Conservation (phyloP, 2,329 filamentous ascomycete genomes). For the Claviceps purpurea region DNA sequence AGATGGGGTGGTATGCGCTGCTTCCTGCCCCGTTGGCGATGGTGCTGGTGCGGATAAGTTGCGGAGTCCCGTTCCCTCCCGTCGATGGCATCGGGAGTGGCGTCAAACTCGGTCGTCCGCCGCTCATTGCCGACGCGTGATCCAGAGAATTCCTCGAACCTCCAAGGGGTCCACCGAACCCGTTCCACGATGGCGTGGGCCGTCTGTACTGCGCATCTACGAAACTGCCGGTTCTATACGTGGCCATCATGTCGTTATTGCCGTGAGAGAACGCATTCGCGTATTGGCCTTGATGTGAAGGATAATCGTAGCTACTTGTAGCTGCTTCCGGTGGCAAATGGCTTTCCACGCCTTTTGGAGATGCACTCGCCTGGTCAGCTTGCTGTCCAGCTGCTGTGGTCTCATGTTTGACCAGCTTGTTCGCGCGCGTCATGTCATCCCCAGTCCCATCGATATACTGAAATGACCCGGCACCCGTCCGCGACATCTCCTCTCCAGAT, state of each 20-base stretch:
- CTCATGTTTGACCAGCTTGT: constrained; percentile 24
- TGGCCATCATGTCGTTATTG: constrained; percentile 40
- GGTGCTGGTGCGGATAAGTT: constrained; percentile 44
- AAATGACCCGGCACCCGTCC: constrained; percentile 32
- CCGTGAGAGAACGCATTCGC: constrained; percentile 25
- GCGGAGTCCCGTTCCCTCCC: constrained; percentile 24
- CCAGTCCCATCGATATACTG: constrained; percentile 38
- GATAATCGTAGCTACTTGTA: constrained; percentile 34
- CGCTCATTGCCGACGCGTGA: constrained; percentile 26
- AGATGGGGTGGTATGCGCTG: constrained; percentile 59
- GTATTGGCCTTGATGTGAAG: constrained; percentile 29
- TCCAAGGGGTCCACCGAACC: constrained; percentile 27
- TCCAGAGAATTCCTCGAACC: constrained; percentile 28
- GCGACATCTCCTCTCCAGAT: constrained; percentile 39
- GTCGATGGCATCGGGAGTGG: constrained; percentile 34
- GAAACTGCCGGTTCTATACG: constrained; percentile 40
- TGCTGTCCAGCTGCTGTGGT: constrained; percentile 21
- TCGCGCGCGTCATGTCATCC: constrained; percentile 26
- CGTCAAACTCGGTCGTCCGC: constrained; percentile 30
- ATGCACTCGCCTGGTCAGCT: constrained; percentile 25
- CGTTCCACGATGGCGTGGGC: constrained; percentile 25
- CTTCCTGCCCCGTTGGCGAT: constrained; percentile 25
- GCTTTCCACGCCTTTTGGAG: constrained; percentile 29
- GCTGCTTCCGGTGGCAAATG: constrained; percentile 22
- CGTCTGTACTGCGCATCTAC: constrained; percentile 34